These are phyloP conservation scores for Talaromyces sp. DNA, from an alignment of 2,329 filamentous ascomycete species.

Conservation along the genomic window DNA sequence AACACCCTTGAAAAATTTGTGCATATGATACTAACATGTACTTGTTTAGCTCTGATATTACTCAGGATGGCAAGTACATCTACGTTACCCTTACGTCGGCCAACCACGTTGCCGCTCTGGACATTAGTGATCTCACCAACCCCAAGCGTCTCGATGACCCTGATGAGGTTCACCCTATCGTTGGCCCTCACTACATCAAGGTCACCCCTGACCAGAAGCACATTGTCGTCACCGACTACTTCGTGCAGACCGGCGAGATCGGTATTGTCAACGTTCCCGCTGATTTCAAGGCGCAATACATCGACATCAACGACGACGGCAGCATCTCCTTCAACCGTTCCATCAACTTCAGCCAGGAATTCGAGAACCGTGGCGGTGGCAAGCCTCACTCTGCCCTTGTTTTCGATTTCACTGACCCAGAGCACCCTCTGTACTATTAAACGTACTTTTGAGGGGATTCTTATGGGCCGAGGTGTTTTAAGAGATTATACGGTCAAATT, in stretches of 20 bases:
- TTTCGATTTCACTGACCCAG: slow-evolving; percentile 54
- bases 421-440: slow-evolving; percentile 40
- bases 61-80: slow-evolving; percentile 53
- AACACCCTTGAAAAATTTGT: neutral
- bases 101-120: slow-evolving; percentile 59
- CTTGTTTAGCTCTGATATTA: slow-evolving; percentile 48
- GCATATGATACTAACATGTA: too few species aligned
- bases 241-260: slow-evolving; percentile 60
- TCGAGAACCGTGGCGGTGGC: slow-evolving; percentile 53
- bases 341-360: slow-evolving; percentile 54
- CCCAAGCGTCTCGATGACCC: slow-evolving; percentile 60
- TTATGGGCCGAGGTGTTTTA: too few species aligned
- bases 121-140: slow-evolving; percentile 58
- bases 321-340: slow-evolving; percentile 56
- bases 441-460: too few species aligned
- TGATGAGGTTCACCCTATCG: slow-evolving; percentile 53
- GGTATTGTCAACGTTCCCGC: slow-evolving; percentile 57
- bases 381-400: slow-evolving; percentile 54
- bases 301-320: slow-evolving; percentile 54
- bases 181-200: slow-evolving; percentile 62
- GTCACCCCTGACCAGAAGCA: slow-evolving; percentile 62
- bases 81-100: slow-evolving; percentile 59
- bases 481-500: too few species aligned
- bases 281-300: slow-evolving; percentile 60
- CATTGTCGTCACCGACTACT: slow-evolving; percentile 61